phyloP scores from a whole-genome alignment of 805 yeast species.

The Priceomyces melissophilus region DNA sequence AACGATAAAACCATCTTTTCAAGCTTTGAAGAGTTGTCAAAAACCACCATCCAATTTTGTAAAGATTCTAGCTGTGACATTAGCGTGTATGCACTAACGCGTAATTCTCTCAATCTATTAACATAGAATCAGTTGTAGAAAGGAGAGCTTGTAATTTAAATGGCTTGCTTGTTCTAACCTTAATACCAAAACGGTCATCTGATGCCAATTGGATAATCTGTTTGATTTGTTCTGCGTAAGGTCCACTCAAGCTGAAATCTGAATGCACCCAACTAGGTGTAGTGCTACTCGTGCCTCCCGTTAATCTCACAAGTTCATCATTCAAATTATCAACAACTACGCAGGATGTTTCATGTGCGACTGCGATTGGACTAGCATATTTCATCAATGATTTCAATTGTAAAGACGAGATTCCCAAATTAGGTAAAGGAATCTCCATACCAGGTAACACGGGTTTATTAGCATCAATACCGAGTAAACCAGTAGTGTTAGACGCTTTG shows the following conservation, averaged over 20 bases:
- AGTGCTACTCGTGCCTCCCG: conserved; percentile 71
- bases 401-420: conserved; percentile 66
- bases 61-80: too few species aligned
- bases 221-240: conserved; percentile 42
- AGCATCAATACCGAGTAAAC: conserved; percentile 64
- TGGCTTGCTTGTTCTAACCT: conserved; percentile 61
- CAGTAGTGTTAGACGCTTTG: conserved; percentile 62
- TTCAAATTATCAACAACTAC: conserved; percentile 43
- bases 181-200: conserved; percentile 68
- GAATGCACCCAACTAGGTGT: conserved; percentile 90
- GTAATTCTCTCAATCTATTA: conserved; percentile 13
- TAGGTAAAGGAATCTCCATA: conserved; percentile 71
- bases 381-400: conserved; percentile 58
- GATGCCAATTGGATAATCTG: conserved; percentile 58
- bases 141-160: conserved; percentile 30
- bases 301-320: conserved; percentile 66
- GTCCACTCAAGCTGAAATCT: conserved; percentile 55
- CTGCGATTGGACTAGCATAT: conserved; percentile 49
- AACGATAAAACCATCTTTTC: too few species aligned
- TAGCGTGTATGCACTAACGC: too few species aligned
- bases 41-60: too few species aligned
- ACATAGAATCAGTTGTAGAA: conserved; percentile 13
- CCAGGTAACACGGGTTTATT: conserved; percentile 67
- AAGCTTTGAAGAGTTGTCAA: too few species aligned
- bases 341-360: conserved; percentile 79